These are phyloP conservation scores for Naganishia randhawae DNA, from an alignment of 768 basidiomycete genomes.

Conservation along the genomic window DNA sequence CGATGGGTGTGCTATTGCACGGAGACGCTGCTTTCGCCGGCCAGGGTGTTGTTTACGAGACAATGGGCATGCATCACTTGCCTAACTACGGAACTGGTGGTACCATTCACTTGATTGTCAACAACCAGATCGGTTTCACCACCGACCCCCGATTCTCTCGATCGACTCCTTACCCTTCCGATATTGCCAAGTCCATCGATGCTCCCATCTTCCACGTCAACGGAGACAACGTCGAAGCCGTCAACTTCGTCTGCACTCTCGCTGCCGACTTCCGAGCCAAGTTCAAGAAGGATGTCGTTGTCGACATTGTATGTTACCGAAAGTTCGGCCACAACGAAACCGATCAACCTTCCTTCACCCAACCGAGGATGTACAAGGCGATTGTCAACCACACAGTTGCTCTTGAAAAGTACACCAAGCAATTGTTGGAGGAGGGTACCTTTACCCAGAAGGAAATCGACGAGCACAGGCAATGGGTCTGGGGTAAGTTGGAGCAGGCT, in stretches of 20 bases:
- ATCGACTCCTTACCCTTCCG: constrained; percentile 95
- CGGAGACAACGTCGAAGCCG: constrained; percentile 95
- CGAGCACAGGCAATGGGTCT: constrained; percentile 98
- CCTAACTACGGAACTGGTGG: constrained; percentile 96
- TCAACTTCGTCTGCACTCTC: constrained; percentile 96
- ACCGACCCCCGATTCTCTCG: constrained; percentile 97
- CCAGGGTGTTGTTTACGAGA: constrained; percentile 97
- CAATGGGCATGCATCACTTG: constrained; percentile 95
- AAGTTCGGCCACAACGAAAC: constrained; percentile 99
- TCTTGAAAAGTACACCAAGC: constrained; percentile 84
- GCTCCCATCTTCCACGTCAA: constrained; percentile 99
- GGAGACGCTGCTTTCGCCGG: constrained; percentile 98
- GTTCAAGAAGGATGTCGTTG: constrained; percentile 97
- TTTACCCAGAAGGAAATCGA: constrained; percentile 96
- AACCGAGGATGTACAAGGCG: constrained; percentile 97
- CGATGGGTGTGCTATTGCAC: constrained; percentile 93
- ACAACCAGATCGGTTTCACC: constrained; percentile 99
- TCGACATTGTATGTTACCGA: constrained; percentile 98
- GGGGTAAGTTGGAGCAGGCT: constrained; percentile 97
- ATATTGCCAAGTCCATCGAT: constrained; percentile 97
- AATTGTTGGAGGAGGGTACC: constrained; percentile 80
- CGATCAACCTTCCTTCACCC: constrained; percentile 97
- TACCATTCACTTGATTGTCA: constrained; percentile 95
- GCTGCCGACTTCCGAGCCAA: constrained; percentile 97
- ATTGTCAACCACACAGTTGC: constrained; percentile 91